A percentile compares a stretch with the other conserved stretches of the same genome.
Conservation (phyloP, 164 flowering plant species). For the Liquidambar formosana region DNA sequence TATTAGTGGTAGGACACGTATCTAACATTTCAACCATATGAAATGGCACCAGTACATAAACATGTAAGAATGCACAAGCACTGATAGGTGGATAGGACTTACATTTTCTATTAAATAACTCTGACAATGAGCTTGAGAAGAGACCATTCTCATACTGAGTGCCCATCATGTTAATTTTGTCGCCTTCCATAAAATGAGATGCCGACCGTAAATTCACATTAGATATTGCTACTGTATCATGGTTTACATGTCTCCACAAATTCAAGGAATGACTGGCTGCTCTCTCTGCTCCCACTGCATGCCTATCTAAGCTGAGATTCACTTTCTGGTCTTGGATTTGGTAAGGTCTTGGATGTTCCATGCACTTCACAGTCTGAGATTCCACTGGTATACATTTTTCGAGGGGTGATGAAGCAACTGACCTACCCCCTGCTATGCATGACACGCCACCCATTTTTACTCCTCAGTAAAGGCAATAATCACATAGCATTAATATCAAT, state of each 20-base stretch:
- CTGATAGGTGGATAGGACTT: slow-evolving; percentile 17
- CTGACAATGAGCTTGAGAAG: slow-evolving; percentile 83
- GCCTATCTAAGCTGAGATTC: slow-evolving; percentile 18
- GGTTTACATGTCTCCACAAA: slow-evolving; percentile 29
- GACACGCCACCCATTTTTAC: slow-evolving; percentile 8
- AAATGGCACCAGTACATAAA: not conserved
- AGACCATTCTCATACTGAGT: slow-evolving; percentile 66
- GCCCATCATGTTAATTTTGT: slow-evolving; percentile 26
- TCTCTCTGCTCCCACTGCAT: slow-evolving; percentile 42
- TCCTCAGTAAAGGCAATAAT: not conserved
- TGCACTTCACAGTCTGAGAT: slow-evolving; percentile 23
- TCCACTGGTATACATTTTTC: slow-evolving; percentile 35
- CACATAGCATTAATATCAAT: slow-evolving; percentile 1
- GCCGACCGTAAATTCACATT: slow-evolving; percentile 14
- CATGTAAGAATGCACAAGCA: not conserved
- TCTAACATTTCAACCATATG: not conserved
- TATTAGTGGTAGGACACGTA: not conserved
- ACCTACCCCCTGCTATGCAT: slow-evolving; percentile 23
- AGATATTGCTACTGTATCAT: slow-evolving; percentile 26
- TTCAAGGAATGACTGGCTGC: slow-evolving; percentile 28
- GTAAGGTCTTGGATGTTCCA: slow-evolving; percentile 23
- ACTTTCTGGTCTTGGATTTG: slow-evolving; percentile 33
- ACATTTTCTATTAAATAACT: slow-evolving; percentile 65
- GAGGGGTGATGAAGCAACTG: slow-evolving; percentile 38
- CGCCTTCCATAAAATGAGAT: slow-evolving; percentile 16